These are phyloP conservation scores for Pyracantha coccinea DNA, from an alignment of 331 rosid species.

Conservation along the genomic window DNA sequence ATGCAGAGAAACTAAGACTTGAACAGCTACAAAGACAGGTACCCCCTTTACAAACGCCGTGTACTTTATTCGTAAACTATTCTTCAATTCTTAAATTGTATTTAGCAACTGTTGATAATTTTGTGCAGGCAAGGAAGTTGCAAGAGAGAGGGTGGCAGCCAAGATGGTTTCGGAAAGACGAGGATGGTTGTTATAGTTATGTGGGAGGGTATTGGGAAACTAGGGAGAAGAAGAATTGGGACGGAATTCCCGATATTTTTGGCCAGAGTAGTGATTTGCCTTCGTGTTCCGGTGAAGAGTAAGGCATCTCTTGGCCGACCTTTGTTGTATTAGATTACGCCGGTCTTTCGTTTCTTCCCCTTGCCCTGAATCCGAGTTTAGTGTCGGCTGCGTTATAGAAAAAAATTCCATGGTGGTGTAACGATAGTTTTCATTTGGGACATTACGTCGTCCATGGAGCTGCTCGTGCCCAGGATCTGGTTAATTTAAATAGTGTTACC, in stretches of 20 bases:
- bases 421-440: not conserved
- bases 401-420: not conserved
- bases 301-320: constrained; percentile 11
- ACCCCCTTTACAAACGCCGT: not conserved
- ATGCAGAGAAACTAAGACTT: constrained; percentile 88
- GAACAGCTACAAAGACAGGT: constrained; percentile 99
- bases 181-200: constrained; percentile 82
- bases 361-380: constrained; percentile 16
- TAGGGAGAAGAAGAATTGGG: constrained; percentile 68
- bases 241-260: constrained; percentile 75
- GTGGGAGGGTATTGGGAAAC: constrained; percentile 92
- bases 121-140: constrained; percentile 82
- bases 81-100: not conserved
- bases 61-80: not conserved
- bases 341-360: constrained; percentile 4
- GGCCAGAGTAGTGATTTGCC: constrained; percentile 59
- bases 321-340: constrained; percentile 3
- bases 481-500: no score
- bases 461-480: no score
- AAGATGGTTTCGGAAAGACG: constrained; percentile 82
- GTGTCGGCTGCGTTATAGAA: constrained; percentile 29
- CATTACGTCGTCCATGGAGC: not conserved
- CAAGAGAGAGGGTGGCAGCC: constrained; percentile 99
- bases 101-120: constrained; percentile 2
- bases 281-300: constrained; percentile 57